Conservation (phyloP, 768 basidiomycete genomes). For the Cyclocybe aegerita region DNA sequence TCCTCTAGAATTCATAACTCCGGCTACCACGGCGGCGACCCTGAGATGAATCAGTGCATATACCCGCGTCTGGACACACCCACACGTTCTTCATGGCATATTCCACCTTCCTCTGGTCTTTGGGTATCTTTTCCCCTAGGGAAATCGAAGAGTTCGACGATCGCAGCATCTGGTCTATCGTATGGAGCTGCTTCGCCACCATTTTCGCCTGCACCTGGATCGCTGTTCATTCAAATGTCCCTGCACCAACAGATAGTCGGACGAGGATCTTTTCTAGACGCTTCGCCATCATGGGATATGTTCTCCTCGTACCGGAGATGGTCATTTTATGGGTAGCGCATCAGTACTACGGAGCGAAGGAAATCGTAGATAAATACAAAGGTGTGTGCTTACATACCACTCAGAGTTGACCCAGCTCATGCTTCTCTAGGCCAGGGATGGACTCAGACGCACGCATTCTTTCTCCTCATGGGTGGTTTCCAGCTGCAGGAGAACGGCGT, state of each 20-base stretch:
- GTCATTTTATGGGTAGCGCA: conserved; percentile 9
- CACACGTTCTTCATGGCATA: too few species aligned
- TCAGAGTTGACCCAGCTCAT: neutral
- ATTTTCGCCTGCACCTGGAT: conserved; percentile 9
- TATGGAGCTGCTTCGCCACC: conserved; percentile 7
- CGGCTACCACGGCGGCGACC: too few species aligned
- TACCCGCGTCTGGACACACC: too few species aligned
- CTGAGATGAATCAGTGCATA: too few species aligned
- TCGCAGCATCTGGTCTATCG: conserved; percentile 1
- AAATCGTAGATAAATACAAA: neutral
- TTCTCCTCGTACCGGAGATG: conserved; percentile 7
- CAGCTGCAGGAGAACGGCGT: conserved; percentile 17
- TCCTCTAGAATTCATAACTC: too few species aligned
- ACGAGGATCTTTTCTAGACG: neutral
- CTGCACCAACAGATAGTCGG: neutral
- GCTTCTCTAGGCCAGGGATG: conserved; percentile 8
- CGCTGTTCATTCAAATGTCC: conserved; percentile 7
- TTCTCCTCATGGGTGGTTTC: conserved; percentile 11
- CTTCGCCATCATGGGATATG: conserved; percentile 5
- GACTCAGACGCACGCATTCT: conserved; percentile 7
- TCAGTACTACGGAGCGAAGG: conserved; percentile 16
- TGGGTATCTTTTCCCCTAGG: too few species aligned
- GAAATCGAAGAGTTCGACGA: too few species aligned
- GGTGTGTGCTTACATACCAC: neutral
- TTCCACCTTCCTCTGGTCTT: too few species aligned